Conservation (phyloP, 2,329 filamentous ascomycete genomes). For the Fusarium napiforme region DNA sequence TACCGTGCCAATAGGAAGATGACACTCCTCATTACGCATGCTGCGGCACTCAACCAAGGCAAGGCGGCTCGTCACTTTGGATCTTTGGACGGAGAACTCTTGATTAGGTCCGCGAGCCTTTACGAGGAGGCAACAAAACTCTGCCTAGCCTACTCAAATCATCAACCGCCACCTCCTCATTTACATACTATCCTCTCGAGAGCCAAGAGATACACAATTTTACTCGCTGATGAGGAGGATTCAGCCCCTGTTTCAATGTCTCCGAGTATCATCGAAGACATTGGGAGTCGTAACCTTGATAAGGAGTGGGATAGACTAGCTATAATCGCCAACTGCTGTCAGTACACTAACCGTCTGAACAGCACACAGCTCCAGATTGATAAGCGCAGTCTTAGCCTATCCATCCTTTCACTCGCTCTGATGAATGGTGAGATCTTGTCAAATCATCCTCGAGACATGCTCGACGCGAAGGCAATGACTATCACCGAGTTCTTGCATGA, state of each 20-base stretch:
- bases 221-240: background rate
- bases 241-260: background rate
- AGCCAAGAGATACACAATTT: background rate
- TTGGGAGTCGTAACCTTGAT: fast-evolving
- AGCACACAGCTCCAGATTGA: fast-evolving
- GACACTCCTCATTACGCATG: background rate
- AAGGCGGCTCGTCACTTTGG: background rate
- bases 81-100: background rate
- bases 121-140: background rate
- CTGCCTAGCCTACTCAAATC: background rate
- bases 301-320: background rate
- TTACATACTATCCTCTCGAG: fast-evolving
- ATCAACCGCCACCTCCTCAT: fast-evolving
- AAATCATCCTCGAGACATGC: fast-evolving
- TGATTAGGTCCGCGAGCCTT: background rate
- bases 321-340: background rate
- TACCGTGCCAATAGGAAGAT: background rate
- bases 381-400: background rate
- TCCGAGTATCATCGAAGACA: background rate
- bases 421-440: background rate
- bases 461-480: fast-evolving
- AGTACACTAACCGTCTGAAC: background rate
- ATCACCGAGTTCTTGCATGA: background rate
- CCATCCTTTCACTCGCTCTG: background rate
- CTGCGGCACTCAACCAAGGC: fast-evolving